phyloP scores from a whole-genome alignment of 192 early-diverging fungal species.

The Coemansia asiatica region DNA sequence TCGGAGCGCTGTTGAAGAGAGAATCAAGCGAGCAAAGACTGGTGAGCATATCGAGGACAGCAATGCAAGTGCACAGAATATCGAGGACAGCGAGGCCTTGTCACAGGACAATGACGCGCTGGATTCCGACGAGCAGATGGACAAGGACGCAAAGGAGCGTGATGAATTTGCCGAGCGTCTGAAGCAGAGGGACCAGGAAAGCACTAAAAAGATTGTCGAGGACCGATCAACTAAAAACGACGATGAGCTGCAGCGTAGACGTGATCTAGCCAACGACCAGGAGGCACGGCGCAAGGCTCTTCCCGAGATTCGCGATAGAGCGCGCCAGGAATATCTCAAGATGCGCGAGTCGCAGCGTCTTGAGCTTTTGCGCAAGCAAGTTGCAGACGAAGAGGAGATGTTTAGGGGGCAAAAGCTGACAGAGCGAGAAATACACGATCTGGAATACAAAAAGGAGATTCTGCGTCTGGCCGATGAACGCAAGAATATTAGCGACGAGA shows the following conservation, averaged over 20 bases:
- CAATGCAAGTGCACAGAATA: slow-evolving; percentile 30
- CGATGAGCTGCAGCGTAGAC: slow-evolving; percentile 64
- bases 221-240: slow-evolving; percentile 47
- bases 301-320: slow-evolving; percentile 77
- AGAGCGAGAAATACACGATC: slow-evolving; percentile 70
- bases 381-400: slow-evolving; percentile 85
- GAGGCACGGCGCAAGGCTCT: slow-evolving; percentile 68
- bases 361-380: slow-evolving; percentile 69
- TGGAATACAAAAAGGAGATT: slow-evolving; percentile 85
- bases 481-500: slow-evolving; percentile 70
- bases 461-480: slow-evolving; percentile 82
- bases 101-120: slow-evolving; percentile 34
- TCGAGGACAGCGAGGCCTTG: slow-evolving; percentile 26
- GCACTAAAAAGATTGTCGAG: slow-evolving; percentile 61
- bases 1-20: slow-evolving; percentile 53
- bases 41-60: slow-evolving; percentile 15
- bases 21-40: slow-evolving; percentile 58
- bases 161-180: slow-evolving; percentile 88
- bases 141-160: slow-evolving; percentile 78
- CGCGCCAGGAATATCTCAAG: slow-evolving; percentile 88
- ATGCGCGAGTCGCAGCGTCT: slow-evolving; percentile 83
- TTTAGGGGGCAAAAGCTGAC: slow-evolving; percentile 76
- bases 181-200: slow-evolving; percentile 77
- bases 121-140: slow-evolving; percentile 44
- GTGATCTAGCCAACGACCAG: slow-evolving; percentile 81